Base-by-base conservation (phyloP, 2,329 filamentous ascomycete species). In the Clarireedia paspali region DNA sequence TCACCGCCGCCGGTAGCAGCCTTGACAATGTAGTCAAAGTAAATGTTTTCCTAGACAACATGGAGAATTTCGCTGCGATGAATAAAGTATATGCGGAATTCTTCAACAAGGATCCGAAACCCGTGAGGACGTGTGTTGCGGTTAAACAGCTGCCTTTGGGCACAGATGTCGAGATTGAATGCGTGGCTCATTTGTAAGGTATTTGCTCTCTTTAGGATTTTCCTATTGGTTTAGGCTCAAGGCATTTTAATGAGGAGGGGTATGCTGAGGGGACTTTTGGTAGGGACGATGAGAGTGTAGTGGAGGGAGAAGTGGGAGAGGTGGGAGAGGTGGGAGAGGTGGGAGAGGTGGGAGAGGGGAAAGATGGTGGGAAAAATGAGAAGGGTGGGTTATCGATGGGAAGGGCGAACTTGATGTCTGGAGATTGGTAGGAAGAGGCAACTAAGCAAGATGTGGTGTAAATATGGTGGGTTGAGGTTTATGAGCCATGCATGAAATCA, bases 21-120 rank as follows among this genome's bases (percentile, higher is more conserved):
- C 71, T 87, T 39, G 72, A 77, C 30, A 83, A 85, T 55, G 77
- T 82, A 0, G 77, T 88, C 67, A 87, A 88, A 70, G 78, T 84
- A 59, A 87, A 86, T 63, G 74, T 87, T 26, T 88, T 83, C 66
- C 67, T 88, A 20, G 80, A 78, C 1, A 76, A 78, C 57, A 88
- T 88, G 83, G 73, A 78, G 47, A 75, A 87, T 67, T 88, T 87
- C 66, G 76, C 73, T 0, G 71, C 73, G 9, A 77, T 84, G 71
- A 83, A 83, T 59, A 75, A 77, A 57, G 78, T 74, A 3, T 84
- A 81, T 56, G 72, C 74, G 30, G 73, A 77, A 63, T 74, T 77
- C 57, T 79, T 80, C 57, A 66, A 60, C 9, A 67, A 70, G 56
- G 68, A 73, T 15, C 71, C 72, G 1, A 77, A 76, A 67, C 77